These are phyloP conservation scores for Panaeolus cyanescens DNA, from an alignment of 768 basidiomycete genomes.

Conservation along the genomic window DNA sequence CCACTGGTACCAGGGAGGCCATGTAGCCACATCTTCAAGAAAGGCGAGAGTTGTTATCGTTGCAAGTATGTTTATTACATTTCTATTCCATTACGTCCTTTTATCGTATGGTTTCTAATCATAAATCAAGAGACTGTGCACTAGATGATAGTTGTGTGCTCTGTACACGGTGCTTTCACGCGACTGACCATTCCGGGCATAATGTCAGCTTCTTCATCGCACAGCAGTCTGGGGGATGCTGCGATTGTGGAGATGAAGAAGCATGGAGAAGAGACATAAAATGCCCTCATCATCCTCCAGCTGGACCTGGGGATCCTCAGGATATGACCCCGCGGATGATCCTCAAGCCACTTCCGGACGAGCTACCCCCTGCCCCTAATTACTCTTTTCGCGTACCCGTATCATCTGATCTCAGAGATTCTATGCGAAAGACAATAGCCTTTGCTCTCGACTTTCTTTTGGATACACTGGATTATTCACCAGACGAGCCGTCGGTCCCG, in stretches of 20 bases:
- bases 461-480: conserved; percentile 80
- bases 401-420: conserved; percentile 70
- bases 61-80: conserved; percentile 72
- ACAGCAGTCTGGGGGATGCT: conserved; percentile 90
- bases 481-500: conserved; percentile 75
- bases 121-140: conserved; percentile 75
- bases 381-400: conserved; percentile 58
- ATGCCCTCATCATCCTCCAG: conserved; percentile 78
- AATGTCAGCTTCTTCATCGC: conserved; percentile 93
- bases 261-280: conserved; percentile 74
- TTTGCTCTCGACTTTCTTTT: conserved; percentile 84
- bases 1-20: conserved; percentile 67
- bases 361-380: conserved; percentile 61
- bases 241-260: conserved; percentile 92
- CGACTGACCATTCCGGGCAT: conserved; percentile 84
- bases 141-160: conserved; percentile 89
- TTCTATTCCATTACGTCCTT: conserved; percentile 2
- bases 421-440: conserved; percentile 71
- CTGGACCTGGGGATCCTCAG: conserved; percentile 24
- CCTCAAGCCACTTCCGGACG: conserved; percentile 41
- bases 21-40: conserved; percentile 86
- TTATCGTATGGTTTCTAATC: conserved; percentile 9
- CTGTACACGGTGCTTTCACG: conserved; percentile 87
- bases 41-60: conserved; percentile 90
- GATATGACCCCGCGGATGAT: conserved; percentile 45